phyloP scores from a whole-genome alignment of 306 rosid species.

The Sechiopsis laciniata region DNA sequence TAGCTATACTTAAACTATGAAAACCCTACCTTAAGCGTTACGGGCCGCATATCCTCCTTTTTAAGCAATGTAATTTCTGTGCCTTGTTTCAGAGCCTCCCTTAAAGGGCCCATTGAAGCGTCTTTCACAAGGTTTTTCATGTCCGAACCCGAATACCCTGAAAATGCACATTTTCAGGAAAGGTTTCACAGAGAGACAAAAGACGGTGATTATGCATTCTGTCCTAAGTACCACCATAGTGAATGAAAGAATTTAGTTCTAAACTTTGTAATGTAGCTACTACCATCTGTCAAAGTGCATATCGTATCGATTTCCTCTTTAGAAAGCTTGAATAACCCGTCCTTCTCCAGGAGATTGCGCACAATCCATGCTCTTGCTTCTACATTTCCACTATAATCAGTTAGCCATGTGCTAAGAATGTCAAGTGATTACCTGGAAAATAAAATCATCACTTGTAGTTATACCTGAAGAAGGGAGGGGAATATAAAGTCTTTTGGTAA shows the following conservation, averaged over 20 bases:
- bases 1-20: background rate
- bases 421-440: slow-evolving; percentile 16
- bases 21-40: slow-evolving; percentile 59
- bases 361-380: slow-evolving; percentile 86
- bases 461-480: slow-evolving; percentile 85
- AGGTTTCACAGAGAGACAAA: slow-evolving; percentile 14
- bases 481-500: slow-evolving; percentile 78
- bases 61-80: slow-evolving; percentile 54
- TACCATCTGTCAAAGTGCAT: slow-evolving; percentile 73
- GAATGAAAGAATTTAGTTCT: slow-evolving; percentile 23
- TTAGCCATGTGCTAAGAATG: slow-evolving; percentile 25
- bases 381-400: slow-evolving; percentile 30
- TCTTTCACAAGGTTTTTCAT: slow-evolving; percentile 90
- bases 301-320: slow-evolving; percentile 55
- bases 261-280: slow-evolving; percentile 10
- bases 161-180: slow-evolving; percentile 23
- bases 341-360: slow-evolving; percentile 66
- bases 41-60: slow-evolving; percentile 75
- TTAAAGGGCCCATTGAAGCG: slow-evolving; percentile 96
- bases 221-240: slow-evolving; percentile 12
- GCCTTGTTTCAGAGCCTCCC: slow-evolving; percentile 74
- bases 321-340: slow-evolving; percentile 63
- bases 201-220: background rate
- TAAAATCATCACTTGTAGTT: slow-evolving; percentile 20
- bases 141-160: slow-evolving; percentile 95